Percentiles rank a stretch among this genome's conserved stretches.
Conservation (phyloP, 345 rosid species). For the Lepidium aucheri region DNA sequence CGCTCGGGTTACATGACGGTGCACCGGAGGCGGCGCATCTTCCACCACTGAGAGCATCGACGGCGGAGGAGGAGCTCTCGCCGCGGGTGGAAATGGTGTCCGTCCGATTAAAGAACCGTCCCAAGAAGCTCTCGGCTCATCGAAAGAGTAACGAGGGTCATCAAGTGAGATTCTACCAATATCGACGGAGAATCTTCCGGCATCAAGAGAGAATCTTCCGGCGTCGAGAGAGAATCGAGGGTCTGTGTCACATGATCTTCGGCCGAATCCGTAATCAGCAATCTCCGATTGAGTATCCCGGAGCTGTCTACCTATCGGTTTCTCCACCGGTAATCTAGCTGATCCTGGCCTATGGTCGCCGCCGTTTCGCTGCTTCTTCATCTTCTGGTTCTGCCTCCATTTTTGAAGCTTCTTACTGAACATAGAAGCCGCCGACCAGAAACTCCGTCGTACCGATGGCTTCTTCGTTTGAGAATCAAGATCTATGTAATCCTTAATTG, state of each 20-base stretch:
- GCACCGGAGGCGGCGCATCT: constrained; percentile 51
- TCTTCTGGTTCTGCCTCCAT: constrained; percentile 95
- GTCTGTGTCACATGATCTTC: constrained; percentile 98
- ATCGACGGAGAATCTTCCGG: constrained; percentile 35
- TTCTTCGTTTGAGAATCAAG: constrained; percentile 78
- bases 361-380: constrained; percentile 58
- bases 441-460: constrained; percentile 66
- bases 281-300: constrained; percentile 96
- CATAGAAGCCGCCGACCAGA: constrained; percentile 98
- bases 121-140: constrained; percentile 97
- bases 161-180: constrained; percentile 44
- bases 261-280: constrained; percentile 90
- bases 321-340: constrained; percentile 89
- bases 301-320: constrained; percentile 84
- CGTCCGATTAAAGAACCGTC: constrained; percentile 84
- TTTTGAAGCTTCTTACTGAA: constrained; percentile 94
- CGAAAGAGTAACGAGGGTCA: constrained; percentile 82
- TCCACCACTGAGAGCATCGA: constrained; percentile 86
- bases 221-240: constrained; percentile 85
- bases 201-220: constrained; percentile 50
- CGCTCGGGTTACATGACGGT: constrained; percentile 45
- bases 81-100: constrained; percentile 15
- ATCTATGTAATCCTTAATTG: constrained; percentile 91
- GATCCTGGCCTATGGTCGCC: constrained; percentile 43
- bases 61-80: constrained; percentile 66